Percentiles rank a stretch among this genome's conserved stretches.
Conservation (phyloP, 371 early-diverging fungal species). For the Mucor indicus region DNA sequence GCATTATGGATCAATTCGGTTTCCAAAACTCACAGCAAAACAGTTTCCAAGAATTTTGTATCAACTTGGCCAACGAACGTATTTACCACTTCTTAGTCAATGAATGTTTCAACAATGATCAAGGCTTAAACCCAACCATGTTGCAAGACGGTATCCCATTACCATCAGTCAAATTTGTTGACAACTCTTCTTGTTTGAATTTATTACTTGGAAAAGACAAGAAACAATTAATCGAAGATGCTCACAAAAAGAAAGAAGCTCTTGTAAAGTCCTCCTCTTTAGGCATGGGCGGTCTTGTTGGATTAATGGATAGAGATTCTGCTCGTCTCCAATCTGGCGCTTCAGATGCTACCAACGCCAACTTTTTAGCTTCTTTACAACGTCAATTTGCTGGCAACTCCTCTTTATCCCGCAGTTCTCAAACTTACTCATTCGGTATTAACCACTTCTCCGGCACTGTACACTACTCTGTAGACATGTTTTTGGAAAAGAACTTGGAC, state of each 20-base stretch:
- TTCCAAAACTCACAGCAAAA: slow-evolving; percentile 44
- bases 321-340: slow-evolving; percentile 40
- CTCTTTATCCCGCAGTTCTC: slow-evolving; percentile 32
- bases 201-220: slow-evolving; percentile 44
- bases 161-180: slow-evolving; percentile 46
- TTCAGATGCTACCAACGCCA: slow-evolving; percentile 50
- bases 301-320: slow-evolving; percentile 61
- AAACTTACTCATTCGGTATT: slow-evolving; percentile 63
- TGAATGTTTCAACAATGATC: slow-evolving; percentile 54
- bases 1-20: slow-evolving; percentile 74
- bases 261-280: slow-evolving; percentile 23
- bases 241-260: slow-evolving; percentile 2
- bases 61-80: slow-evolving; percentile 86
- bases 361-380: slow-evolving; percentile 43
- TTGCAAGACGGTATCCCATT: slow-evolving; percentile 40
- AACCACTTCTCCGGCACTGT: slow-evolving; percentile 75
- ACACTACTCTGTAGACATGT: slow-evolving; percentile 65
- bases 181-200: slow-evolving; percentile 52
- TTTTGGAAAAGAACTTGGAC: slow-evolving; percentile 73
- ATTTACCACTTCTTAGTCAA: slow-evolving; percentile 67
- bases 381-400: slow-evolving; percentile 30
- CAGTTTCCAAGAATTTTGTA: slow-evolving; percentile 74
- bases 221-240: slow-evolving; percentile 4
- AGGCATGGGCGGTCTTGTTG: slow-evolving; percentile 41
- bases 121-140: slow-evolving; percentile 52